These are phyloP conservation scores for Sporobolomyces roseus DNA, from an alignment of 768 basidiomycete species.

Conservation along the genomic window DNA sequence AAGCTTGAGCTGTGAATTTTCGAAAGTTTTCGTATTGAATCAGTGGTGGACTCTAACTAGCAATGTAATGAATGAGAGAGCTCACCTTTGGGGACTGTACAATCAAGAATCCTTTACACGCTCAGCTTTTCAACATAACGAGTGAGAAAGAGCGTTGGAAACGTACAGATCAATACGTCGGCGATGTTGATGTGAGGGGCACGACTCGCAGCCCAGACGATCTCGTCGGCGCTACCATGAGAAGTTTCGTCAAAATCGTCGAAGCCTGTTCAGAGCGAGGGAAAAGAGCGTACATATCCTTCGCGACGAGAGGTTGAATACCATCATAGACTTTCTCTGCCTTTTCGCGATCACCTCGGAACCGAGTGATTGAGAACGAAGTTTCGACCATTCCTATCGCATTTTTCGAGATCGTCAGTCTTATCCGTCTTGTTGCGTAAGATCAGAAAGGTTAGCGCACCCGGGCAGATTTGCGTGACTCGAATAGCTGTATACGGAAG, in stretches of 20 bases:
- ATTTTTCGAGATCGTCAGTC: too few relatives aligned
- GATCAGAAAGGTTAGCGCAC: constrained; percentile 49
- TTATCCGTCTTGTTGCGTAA: too few relatives aligned
- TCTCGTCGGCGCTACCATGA: constrained; percentile 83
- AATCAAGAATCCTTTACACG: too few relatives aligned
- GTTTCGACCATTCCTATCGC: constrained; percentile 39
- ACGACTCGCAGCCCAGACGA: constrained; percentile 78
- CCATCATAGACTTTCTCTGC: constrained; percentile 87
- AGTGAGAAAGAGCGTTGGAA: too few relatives aligned
- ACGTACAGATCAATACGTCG: too few relatives aligned
- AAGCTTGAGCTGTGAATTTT: constrained; percentile 13
- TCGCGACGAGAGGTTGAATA: constrained; percentile 38
- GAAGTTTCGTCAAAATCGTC: background rate
- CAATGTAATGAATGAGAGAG: background rate
- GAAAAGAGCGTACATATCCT: constrained; percentile 19
- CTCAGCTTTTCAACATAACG: too few relatives aligned
- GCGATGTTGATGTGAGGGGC: constrained; percentile 50
- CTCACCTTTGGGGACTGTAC: constrained; percentile 47
- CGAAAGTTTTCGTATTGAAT: background rate
- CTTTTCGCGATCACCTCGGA: constrained; percentile 71
- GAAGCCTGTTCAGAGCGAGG: background rate
- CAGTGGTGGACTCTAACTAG: too few relatives aligned
- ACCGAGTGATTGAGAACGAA: constrained; percentile 87
- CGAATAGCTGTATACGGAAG: too few relatives aligned
- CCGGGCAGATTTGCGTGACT: constrained; percentile 91